phyloP scores from a whole-genome alignment of 345 rosid genomes.

The Dimocarpus longan region DNA sequence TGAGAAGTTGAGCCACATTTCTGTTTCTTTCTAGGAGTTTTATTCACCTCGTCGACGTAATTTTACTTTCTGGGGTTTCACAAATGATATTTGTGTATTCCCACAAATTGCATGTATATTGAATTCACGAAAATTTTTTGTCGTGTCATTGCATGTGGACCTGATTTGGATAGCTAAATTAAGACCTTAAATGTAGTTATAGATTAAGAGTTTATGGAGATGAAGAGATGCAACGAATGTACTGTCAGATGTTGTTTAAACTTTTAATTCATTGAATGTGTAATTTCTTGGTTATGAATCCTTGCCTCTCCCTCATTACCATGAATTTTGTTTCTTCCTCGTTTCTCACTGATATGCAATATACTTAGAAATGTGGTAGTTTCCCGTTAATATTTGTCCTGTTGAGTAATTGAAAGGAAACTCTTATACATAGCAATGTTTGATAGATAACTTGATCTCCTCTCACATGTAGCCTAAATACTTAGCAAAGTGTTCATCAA shows the following conservation, averaged over 20 bases:
- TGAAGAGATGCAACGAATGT: background rate
- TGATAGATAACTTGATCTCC: background rate
- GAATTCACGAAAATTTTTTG: background rate
- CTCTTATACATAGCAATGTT: background rate
- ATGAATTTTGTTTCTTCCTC: background rate
- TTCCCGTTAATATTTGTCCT: background rate
- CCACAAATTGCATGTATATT: slow-evolving; percentile 15
- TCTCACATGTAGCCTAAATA: background rate
- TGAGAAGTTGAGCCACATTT: slow-evolving; percentile 13
- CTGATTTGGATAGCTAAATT: background rate
- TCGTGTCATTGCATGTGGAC: background rate
- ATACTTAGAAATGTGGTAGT: background rate
- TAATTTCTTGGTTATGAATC: background rate
- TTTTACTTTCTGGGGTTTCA: background rate
- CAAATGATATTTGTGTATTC: background rate
- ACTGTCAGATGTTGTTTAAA: background rate
- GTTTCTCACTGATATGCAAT: background rate
- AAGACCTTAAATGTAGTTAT: slow-evolving; percentile 1
- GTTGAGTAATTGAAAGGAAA: background rate
- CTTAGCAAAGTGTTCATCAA: background rate
- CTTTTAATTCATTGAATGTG: background rate
- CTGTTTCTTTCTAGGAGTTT: background rate
- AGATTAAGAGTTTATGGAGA: background rate
- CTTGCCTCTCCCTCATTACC: background rate
- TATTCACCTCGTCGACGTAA: slow-evolving; percentile 4